Conservation (phyloP, 176 grass and related monocot species). For the Chrysopogon serrulatus region DNA sequence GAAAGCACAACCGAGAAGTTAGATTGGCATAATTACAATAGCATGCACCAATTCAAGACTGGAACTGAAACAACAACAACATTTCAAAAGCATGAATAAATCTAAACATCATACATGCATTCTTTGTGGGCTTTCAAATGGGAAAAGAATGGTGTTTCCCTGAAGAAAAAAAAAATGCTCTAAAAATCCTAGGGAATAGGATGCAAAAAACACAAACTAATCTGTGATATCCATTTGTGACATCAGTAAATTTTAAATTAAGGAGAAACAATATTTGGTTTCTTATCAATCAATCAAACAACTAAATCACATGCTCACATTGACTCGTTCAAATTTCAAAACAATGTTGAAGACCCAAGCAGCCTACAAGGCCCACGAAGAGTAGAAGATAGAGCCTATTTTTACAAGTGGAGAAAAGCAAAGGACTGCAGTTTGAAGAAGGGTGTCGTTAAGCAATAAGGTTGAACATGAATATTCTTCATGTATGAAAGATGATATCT, state of each 20-base stretch:
- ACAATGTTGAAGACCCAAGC: background rate
- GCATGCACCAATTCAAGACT: background rate
- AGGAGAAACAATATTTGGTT: background rate
- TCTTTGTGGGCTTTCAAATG: background rate
- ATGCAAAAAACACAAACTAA: background rate
- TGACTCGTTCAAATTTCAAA: background rate
- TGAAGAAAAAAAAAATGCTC: background rate
- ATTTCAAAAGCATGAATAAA: background rate
- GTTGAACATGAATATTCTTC: background rate
- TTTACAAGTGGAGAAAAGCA: background rate
- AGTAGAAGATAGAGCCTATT: background rate
- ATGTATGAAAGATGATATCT: background rate
- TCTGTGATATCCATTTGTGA: background rate
- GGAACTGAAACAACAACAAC: background rate
- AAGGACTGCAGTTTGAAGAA: background rate
- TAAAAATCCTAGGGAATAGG: background rate
- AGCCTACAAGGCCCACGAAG: background rate
- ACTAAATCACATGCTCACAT: background rate
- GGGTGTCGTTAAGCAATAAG: background rate
- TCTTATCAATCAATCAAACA: background rate
- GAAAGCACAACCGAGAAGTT: conserved; percentile 3
- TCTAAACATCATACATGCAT: background rate
- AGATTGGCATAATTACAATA: conserved; percentile 15
- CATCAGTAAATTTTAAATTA: background rate
- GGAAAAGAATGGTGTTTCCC: background rate